Evolutionary conservation across 2,329 filamentous ascomycete species (phyloP).

Genomic region (Tolypocladium tropicale): DNA sequence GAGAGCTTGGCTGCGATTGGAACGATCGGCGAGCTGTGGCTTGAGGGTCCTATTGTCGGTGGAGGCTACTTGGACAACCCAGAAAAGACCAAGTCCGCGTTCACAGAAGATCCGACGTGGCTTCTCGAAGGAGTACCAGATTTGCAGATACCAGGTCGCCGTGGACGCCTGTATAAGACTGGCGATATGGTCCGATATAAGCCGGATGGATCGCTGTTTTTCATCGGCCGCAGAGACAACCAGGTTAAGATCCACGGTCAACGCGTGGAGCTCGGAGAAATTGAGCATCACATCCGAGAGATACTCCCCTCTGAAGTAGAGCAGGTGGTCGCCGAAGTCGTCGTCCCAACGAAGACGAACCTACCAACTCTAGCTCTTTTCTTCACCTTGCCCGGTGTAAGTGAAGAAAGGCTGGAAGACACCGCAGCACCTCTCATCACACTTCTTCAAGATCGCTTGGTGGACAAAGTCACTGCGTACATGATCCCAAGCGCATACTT

Average conservation of each 20-base stretch:
- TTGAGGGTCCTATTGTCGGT: conserved; percentile 34
- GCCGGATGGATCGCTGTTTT: conserved; percentile 17
- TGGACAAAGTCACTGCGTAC: not conserved
- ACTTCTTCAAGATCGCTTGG: not conserved
- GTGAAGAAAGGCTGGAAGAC: not conserved
- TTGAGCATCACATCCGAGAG: not conserved
- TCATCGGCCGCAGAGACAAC: conserved; percentile 30
- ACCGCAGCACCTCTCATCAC: not conserved
- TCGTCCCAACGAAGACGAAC: not conserved
- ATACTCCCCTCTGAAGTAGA: not conserved
- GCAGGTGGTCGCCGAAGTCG: not conserved
- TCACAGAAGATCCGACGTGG: conserved; percentile 34
- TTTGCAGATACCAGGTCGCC: conserved; percentile 17
- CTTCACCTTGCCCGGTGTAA: not conserved
- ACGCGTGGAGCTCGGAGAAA: conserved; percentile 1
- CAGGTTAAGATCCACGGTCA: conserved; percentile 32
- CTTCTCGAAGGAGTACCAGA: conserved; percentile 9
- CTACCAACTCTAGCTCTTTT: not conserved
- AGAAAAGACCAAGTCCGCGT: conserved; percentile 31
- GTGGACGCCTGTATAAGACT: conserved; percentile 20
- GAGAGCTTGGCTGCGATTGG: conserved; percentile 15
- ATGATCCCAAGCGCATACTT: conserved; percentile 9
- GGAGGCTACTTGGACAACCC: conserved; percentile 36
- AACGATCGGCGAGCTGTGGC: conserved; percentile 19
- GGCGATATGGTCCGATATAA: conserved; percentile 21